These are phyloP conservation scores for Tetrapisispora pingtungensis DNA, from an alignment of 805 yeast species.

Conservation along the genomic window DNA sequence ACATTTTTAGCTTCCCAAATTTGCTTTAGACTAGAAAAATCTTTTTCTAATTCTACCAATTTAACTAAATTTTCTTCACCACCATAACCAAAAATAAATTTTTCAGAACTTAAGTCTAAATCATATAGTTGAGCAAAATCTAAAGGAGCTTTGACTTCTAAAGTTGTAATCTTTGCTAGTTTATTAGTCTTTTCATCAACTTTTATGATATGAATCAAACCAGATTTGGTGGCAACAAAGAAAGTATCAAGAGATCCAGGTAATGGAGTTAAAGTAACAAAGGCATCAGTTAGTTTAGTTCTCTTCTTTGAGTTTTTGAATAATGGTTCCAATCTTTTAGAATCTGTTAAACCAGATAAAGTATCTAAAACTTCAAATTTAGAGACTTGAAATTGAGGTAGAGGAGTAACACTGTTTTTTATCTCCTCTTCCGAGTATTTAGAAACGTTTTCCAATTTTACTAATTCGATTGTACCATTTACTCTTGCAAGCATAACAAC, in stretches of 20 bases:
- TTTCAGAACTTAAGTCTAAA: constrained; percentile 35
- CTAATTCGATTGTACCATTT: constrained; percentile 35
- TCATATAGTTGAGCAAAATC: constrained; percentile 37
- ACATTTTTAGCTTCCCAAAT: constrained; percentile 74
- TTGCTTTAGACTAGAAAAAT: constrained; percentile 22
- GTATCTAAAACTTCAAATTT: constrained; percentile 15
- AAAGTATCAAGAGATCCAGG: constrained; percentile 21
- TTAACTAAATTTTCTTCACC: constrained; percentile 61
- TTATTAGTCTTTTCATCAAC: constrained; percentile 10
- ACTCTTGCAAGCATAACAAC: constrained; percentile 38
- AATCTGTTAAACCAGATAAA: constrained; percentile 16
- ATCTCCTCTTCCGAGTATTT: constrained; percentile 5
- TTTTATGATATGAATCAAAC: constrained; percentile 26
- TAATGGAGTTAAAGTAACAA: constrained; percentile 27
- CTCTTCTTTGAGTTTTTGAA: constrained; percentile 22
- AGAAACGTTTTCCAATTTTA: constrained; percentile 25
- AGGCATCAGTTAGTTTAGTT: constrained; percentile 29
- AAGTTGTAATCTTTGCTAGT: constrained; percentile 10
- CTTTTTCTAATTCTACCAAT: constrained; percentile 18
- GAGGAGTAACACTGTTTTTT: background rate
- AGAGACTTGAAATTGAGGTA: constrained; percentile 13
- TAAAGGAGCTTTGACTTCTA: constrained; percentile 35
- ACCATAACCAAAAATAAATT: constrained; percentile 57
- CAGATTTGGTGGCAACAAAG: constrained; percentile 31
- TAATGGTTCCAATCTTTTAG: constrained; percentile 14